Evolutionary conservation across 176 grass and related monocot species (phyloP).

Genomic region (Urochloa ruziziensis): DNA sequence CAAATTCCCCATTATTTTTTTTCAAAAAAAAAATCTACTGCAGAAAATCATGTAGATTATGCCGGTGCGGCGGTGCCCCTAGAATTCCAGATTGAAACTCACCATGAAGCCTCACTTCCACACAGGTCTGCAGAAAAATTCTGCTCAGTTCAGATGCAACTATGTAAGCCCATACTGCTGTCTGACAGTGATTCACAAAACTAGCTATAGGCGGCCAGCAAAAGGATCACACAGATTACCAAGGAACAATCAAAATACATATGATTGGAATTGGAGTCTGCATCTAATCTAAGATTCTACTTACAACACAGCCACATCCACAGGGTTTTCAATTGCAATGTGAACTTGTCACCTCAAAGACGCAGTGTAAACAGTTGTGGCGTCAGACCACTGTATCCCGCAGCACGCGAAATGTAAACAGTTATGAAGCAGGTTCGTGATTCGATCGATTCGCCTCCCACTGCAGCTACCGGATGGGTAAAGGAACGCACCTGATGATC

Average conservation of each 20-base stretch:
- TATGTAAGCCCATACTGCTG: background rate
- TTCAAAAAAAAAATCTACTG: background rate
- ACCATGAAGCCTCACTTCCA: background rate
- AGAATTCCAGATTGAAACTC: background rate
- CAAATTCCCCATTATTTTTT: background rate
- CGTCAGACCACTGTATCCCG: background rate
- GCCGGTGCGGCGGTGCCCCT: background rate
- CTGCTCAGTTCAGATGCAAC: background rate
- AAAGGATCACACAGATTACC: background rate
- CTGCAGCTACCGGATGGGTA: background rate
- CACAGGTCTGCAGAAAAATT: background rate
- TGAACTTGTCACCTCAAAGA: background rate
- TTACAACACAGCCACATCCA: background rate
- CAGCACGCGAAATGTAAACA: background rate
- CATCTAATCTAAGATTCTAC: background rate
- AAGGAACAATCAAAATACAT: background rate
- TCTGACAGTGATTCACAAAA: background rate
- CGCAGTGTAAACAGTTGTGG: background rate
- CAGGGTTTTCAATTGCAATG: background rate
- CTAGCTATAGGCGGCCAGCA: background rate
- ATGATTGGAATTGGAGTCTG: background rate
- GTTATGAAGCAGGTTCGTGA: background rate
- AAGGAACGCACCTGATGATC: slow-evolving; percentile 21
- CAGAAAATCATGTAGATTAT: background rate
- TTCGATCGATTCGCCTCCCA: background rate